These are phyloP conservation scores for Lyophyllum atratum DNA, from an alignment of 768 basidiomycete genomes.

Conservation along the genomic window DNA sequence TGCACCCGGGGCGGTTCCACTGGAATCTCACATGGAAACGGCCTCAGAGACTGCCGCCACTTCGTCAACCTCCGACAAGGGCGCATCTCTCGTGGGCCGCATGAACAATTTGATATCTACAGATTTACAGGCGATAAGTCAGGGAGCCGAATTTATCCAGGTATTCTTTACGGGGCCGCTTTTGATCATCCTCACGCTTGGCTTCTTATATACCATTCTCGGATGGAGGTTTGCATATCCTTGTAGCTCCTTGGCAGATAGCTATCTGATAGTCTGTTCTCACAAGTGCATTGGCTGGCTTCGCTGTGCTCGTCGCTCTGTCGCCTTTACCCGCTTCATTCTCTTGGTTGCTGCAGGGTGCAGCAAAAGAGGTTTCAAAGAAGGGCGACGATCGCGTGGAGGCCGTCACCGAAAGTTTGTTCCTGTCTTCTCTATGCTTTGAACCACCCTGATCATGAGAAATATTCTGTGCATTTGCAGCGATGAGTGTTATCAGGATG, in stretches of 20 bases:
- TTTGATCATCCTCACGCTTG: slow-evolving; percentile 35
- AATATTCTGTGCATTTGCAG: no score
- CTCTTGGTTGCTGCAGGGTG: slow-evolving; percentile 42
- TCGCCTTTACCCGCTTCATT: slow-evolving; percentile 59
- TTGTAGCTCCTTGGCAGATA: background rate
- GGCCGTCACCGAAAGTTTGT: slow-evolving; percentile 57
- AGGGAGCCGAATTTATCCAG: slow-evolving; percentile 35
- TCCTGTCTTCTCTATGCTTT: slow-evolving; percentile 16
- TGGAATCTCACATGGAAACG: slow-evolving; percentile 6
- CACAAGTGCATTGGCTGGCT: slow-evolving; percentile 55
- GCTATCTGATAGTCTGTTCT: background rate
- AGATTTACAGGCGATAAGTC: slow-evolving; percentile 44
- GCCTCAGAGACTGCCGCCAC: background rate
- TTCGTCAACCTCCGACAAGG: no score
- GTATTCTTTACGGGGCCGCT: slow-evolving; percentile 37
- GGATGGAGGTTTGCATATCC: slow-evolving; percentile 45
- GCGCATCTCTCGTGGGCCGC: slow-evolving; percentile 53
- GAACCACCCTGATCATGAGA: slow-evolving; percentile 21
- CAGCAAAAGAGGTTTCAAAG: slow-evolving; percentile 51
- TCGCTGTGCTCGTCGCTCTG: slow-evolving; percentile 47
- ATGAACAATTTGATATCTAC: slow-evolving; percentile 77
- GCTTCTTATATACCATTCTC: slow-evolving; percentile 46
- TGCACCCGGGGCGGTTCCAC: slow-evolving; percentile 7
- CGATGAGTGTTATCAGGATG: slow-evolving; percentile 59
- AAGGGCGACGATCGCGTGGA: slow-evolving; percentile 60